These are phyloP conservation scores for Theileria orientalis DNA, from an alignment of 169 alveolate species.

Conservation along the genomic window DNA sequence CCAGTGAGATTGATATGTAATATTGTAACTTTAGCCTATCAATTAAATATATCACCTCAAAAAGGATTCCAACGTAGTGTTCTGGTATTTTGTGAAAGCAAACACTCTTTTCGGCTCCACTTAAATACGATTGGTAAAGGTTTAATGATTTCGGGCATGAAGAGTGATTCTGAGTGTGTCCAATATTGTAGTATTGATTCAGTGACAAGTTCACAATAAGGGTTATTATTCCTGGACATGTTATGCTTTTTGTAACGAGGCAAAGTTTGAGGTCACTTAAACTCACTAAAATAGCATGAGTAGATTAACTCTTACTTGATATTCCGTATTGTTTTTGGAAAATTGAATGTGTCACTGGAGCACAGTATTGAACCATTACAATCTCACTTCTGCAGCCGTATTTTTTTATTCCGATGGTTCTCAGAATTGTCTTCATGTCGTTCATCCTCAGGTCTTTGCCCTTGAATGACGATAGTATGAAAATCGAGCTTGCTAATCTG, in stretches of 20 bases:
- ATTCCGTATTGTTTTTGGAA: slow-evolving; percentile 17
- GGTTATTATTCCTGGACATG: slow-evolving; percentile 68
- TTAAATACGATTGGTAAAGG: slow-evolving; percentile 36
- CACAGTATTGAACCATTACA: slow-evolving; percentile 46
- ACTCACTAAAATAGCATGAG: slow-evolving; percentile 21
- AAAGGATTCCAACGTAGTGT: slow-evolving; percentile 18
- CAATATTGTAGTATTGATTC: slow-evolving; percentile 30
- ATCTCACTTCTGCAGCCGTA: slow-evolving; percentile 44
- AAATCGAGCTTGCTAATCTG: slow-evolving; percentile 34
- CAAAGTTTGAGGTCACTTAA: slow-evolving; percentile 37
- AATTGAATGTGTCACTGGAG: slow-evolving; percentile 48
- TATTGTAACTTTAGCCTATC: too few relatives aligned
- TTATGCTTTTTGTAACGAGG: slow-evolving; percentile 44
- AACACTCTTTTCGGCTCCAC: slow-evolving; percentile 37
- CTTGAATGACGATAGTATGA: slow-evolving; percentile 51
- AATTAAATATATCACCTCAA: slow-evolving; percentile 45
- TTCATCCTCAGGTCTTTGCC: slow-evolving; percentile 26
- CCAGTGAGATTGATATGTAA: too few relatives aligned
- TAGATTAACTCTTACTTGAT: neutral
- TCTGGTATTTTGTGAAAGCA: slow-evolving; percentile 36
- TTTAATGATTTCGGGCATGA: neutral
- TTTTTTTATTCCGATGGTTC: slow-evolving; percentile 52
- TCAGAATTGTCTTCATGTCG: slow-evolving; percentile 52
- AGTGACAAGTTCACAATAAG: slow-evolving; percentile 52
- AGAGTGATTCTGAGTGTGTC: neutral